A percentile compares a stretch with the other conserved stretches of the same genome.
phyloP scores from a whole-genome alignment of 257 asterid species.

The Salvia rosmarinus region DNA sequence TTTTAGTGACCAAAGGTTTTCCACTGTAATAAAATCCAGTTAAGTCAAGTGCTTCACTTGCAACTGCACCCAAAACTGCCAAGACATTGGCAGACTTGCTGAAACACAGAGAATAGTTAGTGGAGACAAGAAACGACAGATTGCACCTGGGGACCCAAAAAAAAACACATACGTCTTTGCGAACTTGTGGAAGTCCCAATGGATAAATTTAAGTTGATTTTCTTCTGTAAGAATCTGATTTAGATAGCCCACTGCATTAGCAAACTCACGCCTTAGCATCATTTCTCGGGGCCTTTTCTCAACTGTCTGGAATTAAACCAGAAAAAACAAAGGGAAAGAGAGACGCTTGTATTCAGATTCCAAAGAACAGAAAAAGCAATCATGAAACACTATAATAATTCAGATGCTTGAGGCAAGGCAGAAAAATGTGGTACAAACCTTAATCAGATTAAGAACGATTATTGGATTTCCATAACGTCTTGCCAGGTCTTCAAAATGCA shows the following conservation, averaged over 20 bases:
- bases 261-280: conserved; percentile 99
- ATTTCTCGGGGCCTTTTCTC: conserved; percentile 99
- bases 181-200: conserved; percentile 99
- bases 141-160: conserved; percentile 13
- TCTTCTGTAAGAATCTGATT: conserved; percentile 89
- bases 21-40: conserved; percentile 95
- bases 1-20: conserved; percentile 64
- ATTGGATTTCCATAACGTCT: conserved; percentile 94
- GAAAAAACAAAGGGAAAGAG: background rate
- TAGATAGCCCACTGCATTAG: conserved; percentile 92
- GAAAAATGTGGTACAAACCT: conserved; percentile 57
- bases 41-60: conserved; percentile 94
- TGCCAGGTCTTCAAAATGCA: conserved; percentile 93
- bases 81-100: conserved; percentile 98
- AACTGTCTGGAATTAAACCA: conserved; percentile 67
- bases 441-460: conserved; percentile 90
- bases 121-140: conserved; percentile 30
- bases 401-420: conserved; percentile 31
- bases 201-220: conserved; percentile 82
- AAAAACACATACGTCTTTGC: conserved; percentile 74
- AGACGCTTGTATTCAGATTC: conserved; percentile 18
- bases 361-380: conserved; percentile 25
- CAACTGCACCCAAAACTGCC: conserved; percentile 98
- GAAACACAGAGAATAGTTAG: conserved; percentile 42
- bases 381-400: conserved; percentile 24